Conservation (phyloP, 495 filamentous ascomycete species). For the Aspergillus bridgeri region DNA sequence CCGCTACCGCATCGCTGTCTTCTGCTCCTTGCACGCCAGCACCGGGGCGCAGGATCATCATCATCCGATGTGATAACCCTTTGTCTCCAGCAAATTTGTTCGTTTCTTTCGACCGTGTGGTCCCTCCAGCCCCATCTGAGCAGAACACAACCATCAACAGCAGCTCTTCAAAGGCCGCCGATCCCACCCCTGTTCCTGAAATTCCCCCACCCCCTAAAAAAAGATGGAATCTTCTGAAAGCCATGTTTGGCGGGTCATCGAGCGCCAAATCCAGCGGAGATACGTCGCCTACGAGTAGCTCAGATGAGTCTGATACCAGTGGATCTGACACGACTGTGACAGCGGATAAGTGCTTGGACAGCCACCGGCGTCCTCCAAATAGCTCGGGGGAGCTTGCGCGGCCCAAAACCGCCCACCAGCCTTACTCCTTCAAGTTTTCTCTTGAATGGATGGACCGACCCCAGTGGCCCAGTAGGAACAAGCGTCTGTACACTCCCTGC, state of each 20-base stretch:
- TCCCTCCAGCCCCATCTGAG: conserved; percentile 40
- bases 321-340: conserved; percentile 24
- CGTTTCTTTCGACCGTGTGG: conserved; percentile 62
- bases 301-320: conserved; percentile 38
- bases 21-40: conserved; percentile 83
- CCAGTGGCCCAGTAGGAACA: conserved; percentile 50
- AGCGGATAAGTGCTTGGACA: conserved; percentile 29
- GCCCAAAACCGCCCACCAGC: conserved; percentile 50
- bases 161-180: conserved; percentile 33
- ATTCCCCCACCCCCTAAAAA: conserved; percentile 47
- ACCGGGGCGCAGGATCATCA: conserved; percentile 85
- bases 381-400: conserved; percentile 27
- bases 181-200: conserved; percentile 26
- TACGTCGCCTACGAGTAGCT: conserved; percentile 30
- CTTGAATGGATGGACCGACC: conserved; percentile 68
- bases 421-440: conserved; percentile 73
- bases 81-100: conserved; percentile 55
- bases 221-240: conserved; percentile 67
- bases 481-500: conserved; percentile 66
- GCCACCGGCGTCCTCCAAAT: conserved; percentile 23
- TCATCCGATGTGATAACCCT: conserved; percentile 81
- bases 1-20: conserved; percentile 53
- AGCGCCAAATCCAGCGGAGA: conserved; percentile 27
- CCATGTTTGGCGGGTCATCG: conserved; percentile 51
- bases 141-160: conserved; percentile 17